These are phyloP conservation scores for Colletotrichum limetticola DNA, from an alignment of 2,329 filamentous ascomycete genomes.

Conservation along the genomic window DNA sequence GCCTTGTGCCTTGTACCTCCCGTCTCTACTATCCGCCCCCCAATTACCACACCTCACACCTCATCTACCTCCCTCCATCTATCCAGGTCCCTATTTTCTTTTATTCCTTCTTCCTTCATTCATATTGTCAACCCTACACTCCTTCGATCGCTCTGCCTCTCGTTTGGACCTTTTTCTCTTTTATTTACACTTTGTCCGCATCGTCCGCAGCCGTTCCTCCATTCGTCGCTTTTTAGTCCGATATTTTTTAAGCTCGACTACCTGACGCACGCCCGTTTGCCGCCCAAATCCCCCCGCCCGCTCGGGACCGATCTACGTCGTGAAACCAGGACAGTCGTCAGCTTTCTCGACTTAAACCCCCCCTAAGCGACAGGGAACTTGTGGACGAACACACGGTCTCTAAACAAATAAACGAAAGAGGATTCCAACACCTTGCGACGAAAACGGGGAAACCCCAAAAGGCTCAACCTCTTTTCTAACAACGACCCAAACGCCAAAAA, in stretches of 20 bases:
- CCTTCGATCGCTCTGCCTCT: slow-evolving; percentile 24
- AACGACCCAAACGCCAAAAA: background rate
- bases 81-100: background rate
- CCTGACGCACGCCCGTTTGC: slow-evolving; percentile 21
- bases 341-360: slow-evolving; percentile 8
- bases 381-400: slow-evolving; percentile 20
- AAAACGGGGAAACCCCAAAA: background rate
- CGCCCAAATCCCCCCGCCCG: slow-evolving; percentile 20
- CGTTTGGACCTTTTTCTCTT: slow-evolving; percentile 11
- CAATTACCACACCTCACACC: background rate
- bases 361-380: slow-evolving; percentile 13
- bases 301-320: slow-evolving; percentile 31
- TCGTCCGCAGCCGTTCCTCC: slow-evolving; percentile 18
- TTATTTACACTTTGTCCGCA: slow-evolving; percentile 13
- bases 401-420: slow-evolving; percentile 19
- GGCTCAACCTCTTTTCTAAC: background rate
- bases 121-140: background rate
- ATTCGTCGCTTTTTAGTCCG: slow-evolving; percentile 14
- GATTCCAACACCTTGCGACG: slow-evolving; percentile 13
- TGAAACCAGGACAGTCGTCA: slow-evolving; percentile 30
- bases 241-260: slow-evolving; percentile 28
- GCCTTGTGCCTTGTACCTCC: background rate
- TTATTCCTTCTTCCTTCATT: slow-evolving; percentile 17
- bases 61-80: background rate
- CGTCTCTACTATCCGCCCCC: background rate